phyloP scores from a whole-genome alignment of 2,329 filamentous ascomycete genomes.

The Dactylonectria macrodidyma region DNA sequence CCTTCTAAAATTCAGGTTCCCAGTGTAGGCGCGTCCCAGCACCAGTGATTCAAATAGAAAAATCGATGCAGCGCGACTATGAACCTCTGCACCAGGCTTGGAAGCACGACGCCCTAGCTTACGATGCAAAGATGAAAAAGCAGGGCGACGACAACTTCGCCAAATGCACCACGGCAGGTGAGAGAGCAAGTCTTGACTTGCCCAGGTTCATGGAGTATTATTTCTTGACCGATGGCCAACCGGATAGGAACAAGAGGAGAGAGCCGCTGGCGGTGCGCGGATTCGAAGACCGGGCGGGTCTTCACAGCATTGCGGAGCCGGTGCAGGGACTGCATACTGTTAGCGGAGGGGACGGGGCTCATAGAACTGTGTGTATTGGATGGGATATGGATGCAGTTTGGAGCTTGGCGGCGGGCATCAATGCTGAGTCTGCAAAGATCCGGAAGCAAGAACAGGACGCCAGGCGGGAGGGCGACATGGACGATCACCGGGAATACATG shows the following conservation, averaged over 20 bases:
- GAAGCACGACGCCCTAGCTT: constrained; percentile 8
- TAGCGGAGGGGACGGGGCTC: not conserved
- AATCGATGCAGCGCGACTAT: constrained; percentile 24
- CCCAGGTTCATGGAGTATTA: constrained; percentile 24
- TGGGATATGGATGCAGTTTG: constrained; percentile 13
- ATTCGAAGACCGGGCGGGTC: not conserved
- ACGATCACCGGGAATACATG: constrained; percentile 16
- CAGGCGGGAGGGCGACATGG: constrained; percentile 15
- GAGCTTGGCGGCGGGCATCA: not conserved
- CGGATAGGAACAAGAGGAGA: constrained; percentile 5
- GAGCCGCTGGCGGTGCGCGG: constrained; percentile 20
- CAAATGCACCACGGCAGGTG: constrained; percentile 16
- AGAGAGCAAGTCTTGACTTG: constrained; percentile 8
- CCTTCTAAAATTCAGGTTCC: not conserved
- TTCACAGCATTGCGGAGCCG: not conserved
- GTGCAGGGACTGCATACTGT: constrained; percentile 3
- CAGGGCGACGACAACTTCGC: constrained; percentile 16
- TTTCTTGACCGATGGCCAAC: constrained; percentile 30
- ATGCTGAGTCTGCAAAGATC: not conserved
- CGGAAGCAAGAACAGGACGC: not conserved
- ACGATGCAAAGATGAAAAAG: constrained; percentile 1
- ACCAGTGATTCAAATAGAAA: constrained; percentile 12
- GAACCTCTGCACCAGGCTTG: constrained; percentile 16
- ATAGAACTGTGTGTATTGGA: constrained; percentile 10
- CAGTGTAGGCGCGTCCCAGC: constrained; percentile 16